phyloP scores from a whole-genome alignment of 208 protist species.

The Tritrichomonas musculus region DNA sequence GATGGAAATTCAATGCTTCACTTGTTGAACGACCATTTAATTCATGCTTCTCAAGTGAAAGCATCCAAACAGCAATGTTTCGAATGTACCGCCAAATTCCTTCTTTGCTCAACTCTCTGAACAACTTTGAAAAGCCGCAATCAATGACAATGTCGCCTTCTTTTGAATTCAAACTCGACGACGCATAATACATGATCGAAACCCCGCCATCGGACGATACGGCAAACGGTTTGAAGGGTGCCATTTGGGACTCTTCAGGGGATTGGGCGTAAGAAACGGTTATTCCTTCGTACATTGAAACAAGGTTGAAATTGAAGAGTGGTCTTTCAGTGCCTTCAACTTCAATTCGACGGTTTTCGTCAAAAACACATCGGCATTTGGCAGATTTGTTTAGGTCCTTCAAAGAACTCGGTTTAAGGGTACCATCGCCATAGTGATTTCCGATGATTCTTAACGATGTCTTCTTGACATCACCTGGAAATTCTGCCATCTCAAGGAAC shows the following conservation, averaged over 20 bases:
- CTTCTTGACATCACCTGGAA: not conserved
- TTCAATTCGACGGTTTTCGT: not conserved
- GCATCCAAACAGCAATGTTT: conserved; percentile 14
- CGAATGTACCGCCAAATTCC: not conserved
- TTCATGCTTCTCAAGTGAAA: not conserved
- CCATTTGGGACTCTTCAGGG: not conserved
- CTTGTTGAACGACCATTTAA: not conserved
- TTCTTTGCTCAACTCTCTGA: not conserved
- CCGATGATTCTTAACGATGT: not conserved
- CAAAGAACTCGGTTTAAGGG: not conserved
- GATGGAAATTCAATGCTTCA: not conserved
- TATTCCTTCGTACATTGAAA: not conserved
- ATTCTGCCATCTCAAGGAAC: not conserved
- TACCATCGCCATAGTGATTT: not conserved
- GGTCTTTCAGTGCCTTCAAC: not conserved
- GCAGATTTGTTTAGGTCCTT: too few relatives aligned
- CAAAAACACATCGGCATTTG: not conserved
- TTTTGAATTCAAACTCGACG: too few relatives aligned
- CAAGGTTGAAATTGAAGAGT: not conserved
- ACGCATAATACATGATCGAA: not conserved
- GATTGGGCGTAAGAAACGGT: not conserved
- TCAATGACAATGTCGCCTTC: not conserved
- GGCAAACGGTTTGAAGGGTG: not conserved
- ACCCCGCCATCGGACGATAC: not conserved
- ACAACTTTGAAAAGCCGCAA: not conserved